Evolutionary conservation across 2,329 filamentous ascomycete genomes (phyloP).

Genomic region (Botrytis cinerea): DNA sequence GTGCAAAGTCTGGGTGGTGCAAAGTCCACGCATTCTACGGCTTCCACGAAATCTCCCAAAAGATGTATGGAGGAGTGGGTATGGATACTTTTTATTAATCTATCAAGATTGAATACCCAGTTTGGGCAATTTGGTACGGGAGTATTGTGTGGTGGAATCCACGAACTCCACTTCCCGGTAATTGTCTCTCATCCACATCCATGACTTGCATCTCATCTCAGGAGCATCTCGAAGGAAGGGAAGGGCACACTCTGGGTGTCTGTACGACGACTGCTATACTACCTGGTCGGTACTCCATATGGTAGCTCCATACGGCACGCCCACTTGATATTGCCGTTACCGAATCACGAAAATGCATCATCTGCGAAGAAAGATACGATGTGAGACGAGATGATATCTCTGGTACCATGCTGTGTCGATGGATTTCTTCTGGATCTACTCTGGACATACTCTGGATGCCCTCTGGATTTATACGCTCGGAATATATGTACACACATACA

Average conservation of each 20-base stretch:
- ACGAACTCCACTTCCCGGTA: slow-evolving; percentile 6
- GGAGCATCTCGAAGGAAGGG: not conserved
- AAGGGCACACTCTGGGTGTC: not conserved
- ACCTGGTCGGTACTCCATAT: not conserved
- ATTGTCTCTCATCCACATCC: slow-evolving; percentile 17
- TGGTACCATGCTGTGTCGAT: not conserved
- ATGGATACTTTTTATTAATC: slow-evolving; percentile 8
- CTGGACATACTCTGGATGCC: too few relatives aligned
- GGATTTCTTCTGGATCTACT: too few relatives aligned
- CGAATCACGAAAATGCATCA: not conserved
- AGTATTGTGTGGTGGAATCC: not conserved
- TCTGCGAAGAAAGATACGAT: too few relatives aligned
- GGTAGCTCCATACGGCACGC: not conserved
- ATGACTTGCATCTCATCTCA: slow-evolving; percentile 15
- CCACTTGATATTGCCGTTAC: not conserved
- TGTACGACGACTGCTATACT: not conserved
- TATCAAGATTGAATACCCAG: not conserved
- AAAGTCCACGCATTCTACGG: not conserved
- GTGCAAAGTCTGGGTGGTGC: not conserved
- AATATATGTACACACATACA: too few relatives aligned
- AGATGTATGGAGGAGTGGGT: not conserved
- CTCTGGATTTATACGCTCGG: too few relatives aligned
- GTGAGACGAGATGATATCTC: not conserved
- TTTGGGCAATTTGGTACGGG: not conserved
- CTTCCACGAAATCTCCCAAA: not conserved